phyloP scores from a whole-genome alignment of 495 filamentous ascomycete genomes.

The Cudoniella acicularis region DNA sequence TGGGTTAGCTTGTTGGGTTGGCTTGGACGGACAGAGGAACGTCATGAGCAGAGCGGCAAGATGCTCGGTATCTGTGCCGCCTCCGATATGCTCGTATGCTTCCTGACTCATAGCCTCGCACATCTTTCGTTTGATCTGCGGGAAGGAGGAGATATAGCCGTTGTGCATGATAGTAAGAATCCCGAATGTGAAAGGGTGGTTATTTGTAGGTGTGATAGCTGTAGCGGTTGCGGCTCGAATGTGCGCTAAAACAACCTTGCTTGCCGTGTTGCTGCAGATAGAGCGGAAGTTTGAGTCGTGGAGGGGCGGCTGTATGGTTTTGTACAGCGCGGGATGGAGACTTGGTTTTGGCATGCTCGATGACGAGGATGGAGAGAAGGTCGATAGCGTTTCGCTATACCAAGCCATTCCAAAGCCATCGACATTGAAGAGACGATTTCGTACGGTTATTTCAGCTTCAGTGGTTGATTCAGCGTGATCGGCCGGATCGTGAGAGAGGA shows the following conservation, averaged over 20 bases:
- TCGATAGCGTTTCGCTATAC: conserved; percentile 18
- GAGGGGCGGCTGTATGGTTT: conserved; percentile 40
- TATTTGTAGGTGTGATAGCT: conserved; percentile 41
- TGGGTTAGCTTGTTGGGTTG: conserved; percentile 5
- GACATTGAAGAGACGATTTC: conserved; percentile 46
- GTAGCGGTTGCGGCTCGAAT: conserved; percentile 42
- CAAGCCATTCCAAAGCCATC: conserved; percentile 41
- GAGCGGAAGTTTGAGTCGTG: conserved; percentile 46
- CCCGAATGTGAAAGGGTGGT: conserved; percentile 49
- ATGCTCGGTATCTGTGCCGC: conserved; percentile 47
- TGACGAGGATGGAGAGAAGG: conserved; percentile 9
- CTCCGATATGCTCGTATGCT: conserved; percentile 39
- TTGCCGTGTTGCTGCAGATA: conserved; percentile 41
- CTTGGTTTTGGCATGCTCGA: conserved; percentile 21
- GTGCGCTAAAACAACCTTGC: conserved; percentile 38
- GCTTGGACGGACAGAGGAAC: conserved; percentile 31
- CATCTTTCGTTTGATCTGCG: conserved; percentile 36
- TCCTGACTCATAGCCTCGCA: conserved; percentile 36
- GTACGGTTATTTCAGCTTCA: conserved; percentile 33
- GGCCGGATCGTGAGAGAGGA: conserved; percentile 37
- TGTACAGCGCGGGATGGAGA: conserved; percentile 42
- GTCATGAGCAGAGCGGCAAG: conserved; percentile 48
- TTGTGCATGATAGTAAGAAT: conserved; percentile 50
- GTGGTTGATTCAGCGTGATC: conserved; percentile 26
- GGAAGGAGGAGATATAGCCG: conserved; percentile 41